Evolutionary conservation across 495 filamentous ascomycete species (phyloP).

Genomic region (Neurospora sp.): DNA sequence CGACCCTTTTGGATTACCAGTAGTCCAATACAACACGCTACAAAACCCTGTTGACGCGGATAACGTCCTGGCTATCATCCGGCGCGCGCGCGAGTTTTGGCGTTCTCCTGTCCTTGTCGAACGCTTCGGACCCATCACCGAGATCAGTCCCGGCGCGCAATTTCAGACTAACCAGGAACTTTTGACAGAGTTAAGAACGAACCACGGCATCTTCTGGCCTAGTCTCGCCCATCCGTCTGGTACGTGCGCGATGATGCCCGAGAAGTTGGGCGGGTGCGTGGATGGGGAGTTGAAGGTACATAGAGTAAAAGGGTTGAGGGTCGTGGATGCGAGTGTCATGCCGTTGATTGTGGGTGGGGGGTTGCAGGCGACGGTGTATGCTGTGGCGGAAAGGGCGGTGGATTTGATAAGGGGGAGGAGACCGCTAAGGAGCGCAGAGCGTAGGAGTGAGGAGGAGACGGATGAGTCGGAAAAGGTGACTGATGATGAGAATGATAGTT

Average conservation of each 20-base stretch:
- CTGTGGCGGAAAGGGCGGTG: conserved; percentile 29
- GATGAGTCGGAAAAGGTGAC: no score
- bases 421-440: no score
- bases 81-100: conserved; percentile 34
- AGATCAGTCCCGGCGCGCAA: conserved; percentile 38
- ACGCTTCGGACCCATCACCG: conserved; percentile 12
- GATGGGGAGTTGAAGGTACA: conserved; percentile 44
- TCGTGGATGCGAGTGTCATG: conserved; percentile 35
- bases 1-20: conserved; percentile 16
- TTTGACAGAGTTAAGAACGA: conserved; percentile 11
- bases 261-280: conserved; percentile 35
- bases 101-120: conserved; percentile 31
- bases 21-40: conserved; percentile 24
- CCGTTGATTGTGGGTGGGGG: conserved; percentile 23
- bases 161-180: conserved; percentile 36
- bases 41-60: conserved; percentile 24
- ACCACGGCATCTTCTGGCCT: conserved; percentile 6
- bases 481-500: no score
- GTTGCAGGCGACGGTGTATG: conserved; percentile 30
- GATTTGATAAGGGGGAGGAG: conserved; percentile 11
- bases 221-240: conserved; percentile 21
- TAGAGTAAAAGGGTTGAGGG: conserved; percentile 25
- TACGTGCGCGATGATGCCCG: conserved; percentile 33
- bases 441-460: no score
- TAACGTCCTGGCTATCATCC: conserved; percentile 36